Percentiles rank a stretch among this genome's conserved stretches.
Evolutionary conservation across 352 stramenopile genomes (phyloP).

Genomic region (Globisporangium takayamanum): DNA sequence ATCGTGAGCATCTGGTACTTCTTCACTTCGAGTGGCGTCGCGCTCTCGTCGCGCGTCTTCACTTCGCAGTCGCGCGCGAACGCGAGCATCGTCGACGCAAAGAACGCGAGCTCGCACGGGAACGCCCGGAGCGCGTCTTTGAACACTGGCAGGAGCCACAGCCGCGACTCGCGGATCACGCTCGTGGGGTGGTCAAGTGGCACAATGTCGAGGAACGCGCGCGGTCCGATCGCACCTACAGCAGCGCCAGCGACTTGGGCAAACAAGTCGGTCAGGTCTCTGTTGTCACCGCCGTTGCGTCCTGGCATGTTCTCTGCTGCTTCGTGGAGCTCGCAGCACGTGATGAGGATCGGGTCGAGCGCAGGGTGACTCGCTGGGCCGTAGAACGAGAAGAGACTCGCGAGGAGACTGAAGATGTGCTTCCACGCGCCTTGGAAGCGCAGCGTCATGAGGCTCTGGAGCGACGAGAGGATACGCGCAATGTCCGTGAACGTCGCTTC

Average conservation of each 20-base stretch:
- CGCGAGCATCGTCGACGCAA: conserved; percentile 54
- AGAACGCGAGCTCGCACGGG: conserved; percentile 68
- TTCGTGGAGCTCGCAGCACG: conserved; percentile 74
- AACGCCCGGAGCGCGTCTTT: conserved; percentile 50
- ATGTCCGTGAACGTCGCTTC: conserved; percentile 58
- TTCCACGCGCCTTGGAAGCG: conserved; percentile 79
- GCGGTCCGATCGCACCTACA: conserved; percentile 56
- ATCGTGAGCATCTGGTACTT: conserved; percentile 73
- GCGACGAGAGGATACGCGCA: conserved; percentile 58
- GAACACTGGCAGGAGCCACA: conserved; percentile 80
- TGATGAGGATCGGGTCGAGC: conserved; percentile 62
- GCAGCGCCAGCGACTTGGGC: conserved; percentile 54
- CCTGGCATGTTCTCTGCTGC: conserved; percentile 64
- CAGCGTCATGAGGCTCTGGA: conserved; percentile 77
- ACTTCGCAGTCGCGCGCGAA: conserved; percentile 70
- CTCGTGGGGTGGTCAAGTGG: conserved; percentile 64
- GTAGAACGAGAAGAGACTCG: conserved; percentile 71
- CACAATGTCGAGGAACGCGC: conserved; percentile 65
- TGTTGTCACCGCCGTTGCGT: conserved; percentile 26
- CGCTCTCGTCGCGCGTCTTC: conserved; percentile 54
- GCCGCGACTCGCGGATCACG: conserved; percentile 65
- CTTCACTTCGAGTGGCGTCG: conserved; percentile 61
- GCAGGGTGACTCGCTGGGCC: conserved; percentile 41
- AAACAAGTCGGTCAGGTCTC: conserved; percentile 50
- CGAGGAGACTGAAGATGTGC: conserved; percentile 70